phyloP scores from a whole-genome alignment of 129 eudicot species.

The Deinandra increscens region DNA sequence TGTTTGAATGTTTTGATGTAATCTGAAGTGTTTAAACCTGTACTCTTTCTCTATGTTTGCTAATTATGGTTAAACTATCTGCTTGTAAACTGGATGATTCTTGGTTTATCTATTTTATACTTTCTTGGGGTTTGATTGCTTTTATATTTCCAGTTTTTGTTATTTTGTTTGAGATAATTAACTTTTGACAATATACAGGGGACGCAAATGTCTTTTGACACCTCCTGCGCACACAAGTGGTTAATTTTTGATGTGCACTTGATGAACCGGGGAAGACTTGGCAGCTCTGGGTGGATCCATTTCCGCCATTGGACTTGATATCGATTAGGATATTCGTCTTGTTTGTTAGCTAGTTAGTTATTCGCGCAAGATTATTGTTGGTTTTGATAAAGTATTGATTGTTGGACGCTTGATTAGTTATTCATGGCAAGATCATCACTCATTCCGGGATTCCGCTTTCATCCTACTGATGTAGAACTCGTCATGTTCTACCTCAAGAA shows the following conservation, averaged over 20 bases:
- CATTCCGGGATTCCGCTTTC: slow-evolving; percentile 71
- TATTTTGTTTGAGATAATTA: neutral
- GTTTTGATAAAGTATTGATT: neutral
- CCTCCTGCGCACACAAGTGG: slow-evolving; percentile 42
- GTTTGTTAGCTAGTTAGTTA: slow-evolving; percentile 30
- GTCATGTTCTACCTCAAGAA: slow-evolving; percentile 66
- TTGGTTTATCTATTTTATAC: neutral
- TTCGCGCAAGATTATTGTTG: slow-evolving; percentile 7
- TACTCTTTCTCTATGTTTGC: neutral
- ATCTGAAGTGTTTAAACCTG: neutral
- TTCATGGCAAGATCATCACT: slow-evolving; percentile 35
- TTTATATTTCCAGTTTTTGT: neutral
- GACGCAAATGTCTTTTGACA: slow-evolving; percentile 74
- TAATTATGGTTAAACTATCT: slow-evolving; percentile 2
- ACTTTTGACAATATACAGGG: slow-evolving; percentile 28
- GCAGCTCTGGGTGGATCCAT: slow-evolving; percentile 44
- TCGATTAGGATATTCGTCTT: slow-evolving; percentile 4
- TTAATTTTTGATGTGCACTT: slow-evolving; percentile 49
- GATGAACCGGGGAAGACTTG: slow-evolving; percentile 60
- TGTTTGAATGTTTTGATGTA: neutral
- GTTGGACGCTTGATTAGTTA: slow-evolving; percentile 23
- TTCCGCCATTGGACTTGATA: slow-evolving; percentile 87
- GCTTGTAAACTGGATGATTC: neutral
- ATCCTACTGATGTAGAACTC: slow-evolving; percentile 73
- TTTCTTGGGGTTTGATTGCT: slow-evolving; percentile 8